These are phyloP conservation scores for Candida glucosophila DNA, from an alignment of 1,139 yeast genomes.

Conservation along the genomic window DNA sequence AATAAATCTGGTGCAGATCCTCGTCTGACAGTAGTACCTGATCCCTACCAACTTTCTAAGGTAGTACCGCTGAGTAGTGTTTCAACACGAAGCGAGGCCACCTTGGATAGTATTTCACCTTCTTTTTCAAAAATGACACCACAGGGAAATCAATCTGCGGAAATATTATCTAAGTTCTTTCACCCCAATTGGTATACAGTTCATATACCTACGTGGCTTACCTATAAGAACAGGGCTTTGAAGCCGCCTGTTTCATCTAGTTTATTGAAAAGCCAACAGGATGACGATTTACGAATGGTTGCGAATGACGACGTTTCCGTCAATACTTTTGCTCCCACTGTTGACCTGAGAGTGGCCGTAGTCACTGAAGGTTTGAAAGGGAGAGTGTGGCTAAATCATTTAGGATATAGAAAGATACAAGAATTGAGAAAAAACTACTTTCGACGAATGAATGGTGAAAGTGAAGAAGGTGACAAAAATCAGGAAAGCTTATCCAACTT, in stretches of 20 bases:
- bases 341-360: slow-evolving; percentile 65
- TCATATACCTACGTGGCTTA: slow-evolving; percentile 77
- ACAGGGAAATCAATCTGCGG: slow-evolving; percentile 58
- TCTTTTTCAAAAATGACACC: slow-evolving; percentile 41
- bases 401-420: slow-evolving; percentile 48
- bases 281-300: slow-evolving; percentile 10
- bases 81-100: slow-evolving; percentile 18
- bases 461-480: slow-evolving; percentile 6
- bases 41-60: slow-evolving; percentile 48
- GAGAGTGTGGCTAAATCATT: slow-evolving; percentile 70
- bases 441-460: no score
- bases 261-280: slow-evolving; percentile 11
- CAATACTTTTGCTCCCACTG: slow-evolving; percentile 70
- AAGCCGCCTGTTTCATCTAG: slow-evolving; percentile 19
- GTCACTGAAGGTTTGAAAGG: slow-evolving; percentile 57
- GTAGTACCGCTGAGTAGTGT: slow-evolving; percentile 44
- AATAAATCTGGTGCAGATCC: slow-evolving; percentile 61
- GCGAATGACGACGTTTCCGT: slow-evolving; percentile 16
- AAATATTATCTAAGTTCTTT: slow-evolving; percentile 59
- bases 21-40: slow-evolving; percentile 51
- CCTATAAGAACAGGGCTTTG: slow-evolving; percentile 31
- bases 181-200: slow-evolving; percentile 86
- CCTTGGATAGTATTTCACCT: slow-evolving; percentile 46
- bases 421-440: slow-evolving; percentile 24
- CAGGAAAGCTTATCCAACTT: slow-evolving; percentile 7